Percentiles rank a stretch among this genome's conserved stretches.
Conservation (phyloP, 164 flowering plant species). For the Nymphaea colorata region DNA sequence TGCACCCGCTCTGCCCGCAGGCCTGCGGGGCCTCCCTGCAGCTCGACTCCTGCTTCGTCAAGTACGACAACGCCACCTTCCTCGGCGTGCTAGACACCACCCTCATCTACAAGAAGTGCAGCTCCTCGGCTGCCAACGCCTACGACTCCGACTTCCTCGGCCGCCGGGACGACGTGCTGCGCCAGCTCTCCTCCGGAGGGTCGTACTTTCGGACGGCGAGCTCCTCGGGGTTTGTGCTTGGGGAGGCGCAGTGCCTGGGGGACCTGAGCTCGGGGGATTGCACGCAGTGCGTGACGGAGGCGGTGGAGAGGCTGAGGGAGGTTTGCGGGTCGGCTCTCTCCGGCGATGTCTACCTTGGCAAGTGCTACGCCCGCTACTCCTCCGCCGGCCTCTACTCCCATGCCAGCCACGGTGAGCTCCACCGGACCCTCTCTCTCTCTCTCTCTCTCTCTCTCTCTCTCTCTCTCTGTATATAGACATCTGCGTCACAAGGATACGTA, state of each 20-base stretch:
- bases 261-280: slow-evolving; percentile 57
- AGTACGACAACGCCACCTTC: slow-evolving; percentile 63
- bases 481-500: too few relatives aligned
- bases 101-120: slow-evolving; percentile 66
- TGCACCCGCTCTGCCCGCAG: slow-evolving; percentile 35
- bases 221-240: slow-evolving; percentile 44
- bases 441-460: not conserved
- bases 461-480: not conserved
- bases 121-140: slow-evolving; percentile 29
- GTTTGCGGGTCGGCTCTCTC: slow-evolving; percentile 76
- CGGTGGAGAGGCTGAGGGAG: slow-evolving; percentile 47
- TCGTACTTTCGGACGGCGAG: not conserved
- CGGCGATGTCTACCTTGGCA: slow-evolving; percentile 62
- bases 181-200: not conserved
- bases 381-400: slow-evolving; percentile 57
- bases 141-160: slow-evolving; percentile 24
- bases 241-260: slow-evolving; percentile 73
- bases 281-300: slow-evolving; percentile 48
- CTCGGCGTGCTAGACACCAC: slow-evolving; percentile 67
- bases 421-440: not conserved
- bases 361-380: slow-evolving; percentile 91
- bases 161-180: slow-evolving; percentile 51
- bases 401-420: slow-evolving; percentile 10
- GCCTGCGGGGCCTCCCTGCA: slow-evolving; percentile 61
- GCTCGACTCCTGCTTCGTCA: slow-evolving; percentile 65